These are phyloP conservation scores for Trametes villosa DNA, from an alignment of 768 basidiomycete genomes.

Conservation along the genomic window DNA sequence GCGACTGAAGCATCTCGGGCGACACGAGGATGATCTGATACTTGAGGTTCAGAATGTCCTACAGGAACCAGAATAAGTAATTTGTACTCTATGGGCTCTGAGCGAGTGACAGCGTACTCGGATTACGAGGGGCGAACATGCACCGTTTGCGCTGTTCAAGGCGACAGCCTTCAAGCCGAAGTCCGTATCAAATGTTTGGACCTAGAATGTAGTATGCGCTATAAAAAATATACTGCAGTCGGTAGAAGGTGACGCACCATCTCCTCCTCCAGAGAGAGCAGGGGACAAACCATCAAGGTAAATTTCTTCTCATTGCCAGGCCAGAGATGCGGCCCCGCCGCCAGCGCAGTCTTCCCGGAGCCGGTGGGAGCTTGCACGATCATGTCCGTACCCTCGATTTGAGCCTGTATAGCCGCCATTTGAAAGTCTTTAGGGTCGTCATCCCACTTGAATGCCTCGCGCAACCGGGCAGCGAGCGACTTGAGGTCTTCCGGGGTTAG, in stretches of 20 bases:
- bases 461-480: conserved; percentile 11
- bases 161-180: conserved; percentile 38
- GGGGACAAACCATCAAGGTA: conserved; percentile 43
- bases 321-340: conserved; percentile 42
- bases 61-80: no score
- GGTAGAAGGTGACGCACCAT: conserved; percentile 32
- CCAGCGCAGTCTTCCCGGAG: conserved; percentile 43
- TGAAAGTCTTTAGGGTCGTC: conserved; percentile 34
- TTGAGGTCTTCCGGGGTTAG: conserved; percentile 9
- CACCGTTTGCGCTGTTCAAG: conserved; percentile 39
- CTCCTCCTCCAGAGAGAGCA: conserved; percentile 45
- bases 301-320: conserved; percentile 30
- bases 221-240: conserved; percentile 21
- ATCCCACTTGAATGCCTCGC: conserved; percentile 29
- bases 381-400: conserved; percentile 37
- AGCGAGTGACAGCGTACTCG: conserved; percentile 25
- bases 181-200: conserved; percentile 36
- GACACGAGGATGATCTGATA: no score
- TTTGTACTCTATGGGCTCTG: not conserved
- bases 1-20: not conserved
- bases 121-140: conserved; percentile 33
- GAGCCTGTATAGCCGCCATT: conserved; percentile 34
- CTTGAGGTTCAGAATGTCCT: no score
- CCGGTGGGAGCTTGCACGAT: conserved; percentile 44
- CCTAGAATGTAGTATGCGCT: conserved; percentile 31